phyloP scores from a whole-genome alignment of 805 yeast species.

The Sugiyamaella chiloensis region DNA sequence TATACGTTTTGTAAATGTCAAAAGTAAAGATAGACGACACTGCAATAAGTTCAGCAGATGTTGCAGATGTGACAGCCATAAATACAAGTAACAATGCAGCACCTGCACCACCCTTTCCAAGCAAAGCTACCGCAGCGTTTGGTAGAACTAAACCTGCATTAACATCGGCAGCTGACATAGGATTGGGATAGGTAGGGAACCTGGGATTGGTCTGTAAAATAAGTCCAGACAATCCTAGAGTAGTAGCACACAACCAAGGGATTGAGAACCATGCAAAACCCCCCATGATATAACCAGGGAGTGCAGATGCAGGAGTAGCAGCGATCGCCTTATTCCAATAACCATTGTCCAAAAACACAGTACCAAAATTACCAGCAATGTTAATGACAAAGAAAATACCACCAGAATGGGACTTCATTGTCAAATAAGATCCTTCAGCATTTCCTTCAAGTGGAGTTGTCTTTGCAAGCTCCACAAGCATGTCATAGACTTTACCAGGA shows the following conservation, averaged over 20 bases:
- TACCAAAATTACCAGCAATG: slow-evolving; percentile 85
- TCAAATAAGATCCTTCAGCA: slow-evolving; percentile 80
- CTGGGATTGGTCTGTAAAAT: slow-evolving; percentile 64
- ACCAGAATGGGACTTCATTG: slow-evolving; percentile 81
- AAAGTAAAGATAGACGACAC: slow-evolving; percentile 83
- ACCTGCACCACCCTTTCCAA: slow-evolving; percentile 87
- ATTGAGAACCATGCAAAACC: slow-evolving; percentile 91
- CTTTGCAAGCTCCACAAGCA: slow-evolving; percentile 53
- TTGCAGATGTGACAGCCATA: slow-evolving; percentile 91
- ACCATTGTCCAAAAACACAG: slow-evolving; percentile 82
- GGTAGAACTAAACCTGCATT: slow-evolving; percentile 69
- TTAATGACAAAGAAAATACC: slow-evolving; percentile 89
- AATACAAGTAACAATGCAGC: slow-evolving; percentile 75
- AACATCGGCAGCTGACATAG: slow-evolving; percentile 64
- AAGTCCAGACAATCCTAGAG: slow-evolving; percentile 82
- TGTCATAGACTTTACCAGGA: slow-evolving; percentile 76
- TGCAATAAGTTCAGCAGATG: slow-evolving; percentile 87
- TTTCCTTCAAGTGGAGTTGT: slow-evolving; percentile 72
- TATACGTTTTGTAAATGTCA: slow-evolving; percentile 77
- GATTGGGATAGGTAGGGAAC: slow-evolving; percentile 78
- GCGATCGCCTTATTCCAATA: slow-evolving; percentile 90
- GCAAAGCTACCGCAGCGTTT: slow-evolving; percentile 74
- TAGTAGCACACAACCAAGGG: slow-evolving; percentile 77
- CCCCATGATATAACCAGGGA: slow-evolving; percentile 85
- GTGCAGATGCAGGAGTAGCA: slow-evolving; percentile 75